Evolutionary conservation across 2,329 filamentous ascomycete species (phyloP).

Genomic region (Epichloe elymi): DNA sequence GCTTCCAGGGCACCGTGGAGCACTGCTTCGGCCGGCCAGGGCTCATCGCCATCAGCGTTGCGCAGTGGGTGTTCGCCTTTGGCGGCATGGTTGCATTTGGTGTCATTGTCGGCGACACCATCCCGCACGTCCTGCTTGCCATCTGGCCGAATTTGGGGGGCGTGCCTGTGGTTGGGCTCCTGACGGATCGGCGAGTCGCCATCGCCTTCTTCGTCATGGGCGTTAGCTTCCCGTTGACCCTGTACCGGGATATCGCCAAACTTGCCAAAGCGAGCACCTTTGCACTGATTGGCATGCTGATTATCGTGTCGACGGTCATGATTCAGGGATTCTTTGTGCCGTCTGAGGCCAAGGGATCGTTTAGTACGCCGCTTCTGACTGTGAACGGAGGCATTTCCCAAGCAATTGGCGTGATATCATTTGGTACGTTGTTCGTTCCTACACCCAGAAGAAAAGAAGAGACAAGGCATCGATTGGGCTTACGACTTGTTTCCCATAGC

Average conservation of each 20-base stretch:
- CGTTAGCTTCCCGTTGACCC: constrained; percentile 77
- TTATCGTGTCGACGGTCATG: constrained; percentile 81
- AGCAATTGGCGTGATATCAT: constrained; percentile 94
- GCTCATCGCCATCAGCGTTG: constrained; percentile 74
- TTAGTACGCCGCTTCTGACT: constrained; percentile 57
- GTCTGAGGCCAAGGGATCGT: constrained; percentile 54
- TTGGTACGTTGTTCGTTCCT: constrained; percentile 45
- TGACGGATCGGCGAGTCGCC: constrained; percentile 69
- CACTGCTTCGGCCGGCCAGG: constrained; percentile 85
- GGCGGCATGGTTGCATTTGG: constrained; percentile 98
- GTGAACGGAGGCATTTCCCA: constrained; percentile 85
- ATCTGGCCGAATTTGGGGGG: constrained; percentile 65
- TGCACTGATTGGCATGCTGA: constrained; percentile 80
- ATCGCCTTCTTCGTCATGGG: constrained; percentile 81
- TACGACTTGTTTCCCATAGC: constrained; percentile 20
- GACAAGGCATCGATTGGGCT: background rate
- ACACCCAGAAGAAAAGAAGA: background rate
- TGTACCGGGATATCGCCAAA: constrained; percentile 97
- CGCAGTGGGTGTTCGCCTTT: constrained; percentile 97
- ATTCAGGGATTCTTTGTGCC: constrained; percentile 71
- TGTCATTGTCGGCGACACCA: constrained; percentile 92
- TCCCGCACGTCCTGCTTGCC: constrained; percentile 76
- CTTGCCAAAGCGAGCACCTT: constrained; percentile 91
- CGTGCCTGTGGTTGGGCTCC: constrained; percentile 65
- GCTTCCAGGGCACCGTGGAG: constrained; percentile 91